Evolutionary conservation across 78 protist species (phyloP), one percentile per base, ranked within the genome.

Genomic region (Cavenderia fasciculata): DNA sequence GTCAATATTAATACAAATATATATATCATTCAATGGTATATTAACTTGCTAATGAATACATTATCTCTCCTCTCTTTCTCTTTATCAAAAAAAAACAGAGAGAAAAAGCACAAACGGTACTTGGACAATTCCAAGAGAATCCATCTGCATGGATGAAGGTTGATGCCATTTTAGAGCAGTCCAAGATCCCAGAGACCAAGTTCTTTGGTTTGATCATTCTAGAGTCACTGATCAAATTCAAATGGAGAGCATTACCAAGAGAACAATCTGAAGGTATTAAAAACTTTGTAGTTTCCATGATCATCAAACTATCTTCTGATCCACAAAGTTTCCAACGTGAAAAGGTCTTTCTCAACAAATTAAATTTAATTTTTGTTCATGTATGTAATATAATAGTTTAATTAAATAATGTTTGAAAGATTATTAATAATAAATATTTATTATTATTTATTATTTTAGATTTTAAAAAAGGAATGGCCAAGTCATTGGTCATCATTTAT

Each of bases 401-500:
- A 8, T 2, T 4, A 61, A 3, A 23, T 21, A 41, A 16, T 25
- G 4, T 4, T n/a, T 4, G 19, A 21, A 19, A 5, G 29, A 59
- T 19, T 40, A 1, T 41, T 18, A 54, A 47, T 12, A 47, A 34
- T 34, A 18, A n/a, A 31, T 41, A 5, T 56, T 51, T 36, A 2
- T 12, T 7, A 63, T 0, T 29, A 2, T 43, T 16, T 25, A 43
- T 12, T 59, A 49, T 59, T 47, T 33, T 57, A 96, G 97, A 97
- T 99, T 65, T 56, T 97, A 54, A 99, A 98, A 84, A 96, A 98
- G 34, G 99, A 98, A 43, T 99, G 99, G 99, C 99, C 99, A 23
- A 86, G 86, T 14, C 49, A 95, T 57, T 99, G 99, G 99, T 85
- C 89, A 0, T 43, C 92, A 21, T 98, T 99, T 86, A 91, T 99